phyloP scores from a whole-genome alignment of 768 basidiomycete genomes.

The Austroboletus eburneus region DNA sequence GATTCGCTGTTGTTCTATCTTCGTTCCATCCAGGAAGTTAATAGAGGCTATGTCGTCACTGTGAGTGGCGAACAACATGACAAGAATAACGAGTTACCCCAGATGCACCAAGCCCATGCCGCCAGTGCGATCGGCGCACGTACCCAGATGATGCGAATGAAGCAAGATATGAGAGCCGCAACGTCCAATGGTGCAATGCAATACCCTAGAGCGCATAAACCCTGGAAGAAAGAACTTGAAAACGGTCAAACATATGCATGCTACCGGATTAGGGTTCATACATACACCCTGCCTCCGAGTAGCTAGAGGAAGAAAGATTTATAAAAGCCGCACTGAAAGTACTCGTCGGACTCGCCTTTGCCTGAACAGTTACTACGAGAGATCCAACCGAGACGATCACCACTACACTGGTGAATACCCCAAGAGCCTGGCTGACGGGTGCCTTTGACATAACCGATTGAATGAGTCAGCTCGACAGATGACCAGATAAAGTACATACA shows the following conservation, averaged over 20 bases:
- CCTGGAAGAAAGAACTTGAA: slow-evolving; percentile 89
- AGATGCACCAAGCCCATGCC: slow-evolving; percentile 95
- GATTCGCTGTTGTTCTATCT: slow-evolving; percentile 86
- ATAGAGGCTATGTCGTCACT: slow-evolving; percentile 61
- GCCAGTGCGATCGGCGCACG: slow-evolving; percentile 81
- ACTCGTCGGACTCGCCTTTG: slow-evolving; percentile 57
- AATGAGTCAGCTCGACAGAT: not conserved
- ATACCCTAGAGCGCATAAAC: slow-evolving; percentile 90
- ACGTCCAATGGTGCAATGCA: slow-evolving; percentile 92
- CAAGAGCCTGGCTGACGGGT: slow-evolving; percentile 74
- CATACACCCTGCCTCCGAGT: slow-evolving; percentile 79
- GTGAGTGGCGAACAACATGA: slow-evolving; percentile 1
- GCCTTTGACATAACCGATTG: slow-evolving; percentile 57
- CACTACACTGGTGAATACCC: slow-evolving; percentile 91
- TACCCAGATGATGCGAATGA: slow-evolving; percentile 81
- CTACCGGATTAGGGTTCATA: slow-evolving; percentile 4
- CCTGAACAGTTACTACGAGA: slow-evolving; percentile 89
- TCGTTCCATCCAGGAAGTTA: slow-evolving; percentile 93
- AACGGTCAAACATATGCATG: not conserved
- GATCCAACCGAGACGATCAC: slow-evolving; percentile 91
- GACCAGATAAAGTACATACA: slow-evolving; percentile 37
- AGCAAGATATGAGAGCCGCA: slow-evolving; percentile 82
- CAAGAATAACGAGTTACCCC: slow-evolving; percentile 56
- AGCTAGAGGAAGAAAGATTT: slow-evolving; percentile 40
- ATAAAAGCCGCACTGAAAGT: not conserved